Conservation (phyloP, 2,329 filamentous ascomycete species). For the Aspergillus glaucus region DNA sequence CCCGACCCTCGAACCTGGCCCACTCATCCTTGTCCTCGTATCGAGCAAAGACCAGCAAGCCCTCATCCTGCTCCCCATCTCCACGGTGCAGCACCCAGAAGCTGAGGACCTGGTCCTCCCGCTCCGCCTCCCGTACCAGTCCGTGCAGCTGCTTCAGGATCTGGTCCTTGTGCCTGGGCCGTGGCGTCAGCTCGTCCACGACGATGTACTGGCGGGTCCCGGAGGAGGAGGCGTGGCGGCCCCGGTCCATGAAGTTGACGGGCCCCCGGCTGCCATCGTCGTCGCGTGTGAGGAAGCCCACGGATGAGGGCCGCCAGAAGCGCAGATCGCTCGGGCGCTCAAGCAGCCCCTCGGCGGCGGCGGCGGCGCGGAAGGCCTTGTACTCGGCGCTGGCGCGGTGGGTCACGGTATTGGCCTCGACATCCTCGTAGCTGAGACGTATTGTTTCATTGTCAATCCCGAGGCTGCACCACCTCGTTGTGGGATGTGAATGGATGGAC, state of each 20-base stretch:
- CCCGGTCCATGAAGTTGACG: neutral
- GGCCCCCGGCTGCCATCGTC: neutral
- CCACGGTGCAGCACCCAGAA: neutral
- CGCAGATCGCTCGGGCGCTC: neutral
- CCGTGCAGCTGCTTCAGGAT: neutral
- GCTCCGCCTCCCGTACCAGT: neutral
- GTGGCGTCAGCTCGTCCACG: neutral
- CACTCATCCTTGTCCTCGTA: neutral
- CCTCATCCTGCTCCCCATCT: neutral
- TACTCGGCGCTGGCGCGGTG: neutral
- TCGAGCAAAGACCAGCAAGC: neutral
- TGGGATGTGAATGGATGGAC: neutral
- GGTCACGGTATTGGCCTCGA: neutral
- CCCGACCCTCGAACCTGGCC: neutral
- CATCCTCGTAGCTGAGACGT: neutral
- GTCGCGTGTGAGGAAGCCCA: neutral
- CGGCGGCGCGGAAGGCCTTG: neutral
- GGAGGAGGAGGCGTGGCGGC: neutral
- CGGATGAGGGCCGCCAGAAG: neutral
- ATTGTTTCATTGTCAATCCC: neutral
- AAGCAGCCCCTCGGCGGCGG: neutral
- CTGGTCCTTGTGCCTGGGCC: neutral
- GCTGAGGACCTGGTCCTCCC: neutral
- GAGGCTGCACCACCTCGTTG: neutral
- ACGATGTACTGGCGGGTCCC: neutral